These are phyloP conservation scores for Schoenoplectus triqueter DNA, from an alignment of 202 grass and related monocot genomes.

Conservation along the genomic window DNA sequence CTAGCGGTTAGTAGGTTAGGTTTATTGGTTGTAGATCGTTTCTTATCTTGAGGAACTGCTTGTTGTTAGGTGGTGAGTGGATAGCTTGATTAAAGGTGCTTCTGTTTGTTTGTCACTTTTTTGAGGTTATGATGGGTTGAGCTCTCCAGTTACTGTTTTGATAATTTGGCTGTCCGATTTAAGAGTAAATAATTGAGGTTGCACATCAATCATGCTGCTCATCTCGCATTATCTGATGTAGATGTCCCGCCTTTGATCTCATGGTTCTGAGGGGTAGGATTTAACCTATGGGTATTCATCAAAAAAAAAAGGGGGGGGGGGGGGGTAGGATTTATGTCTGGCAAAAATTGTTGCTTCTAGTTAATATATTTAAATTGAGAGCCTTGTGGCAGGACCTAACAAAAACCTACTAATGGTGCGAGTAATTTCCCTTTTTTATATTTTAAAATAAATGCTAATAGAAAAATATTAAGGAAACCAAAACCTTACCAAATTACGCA, in stretches of 20 bases:
- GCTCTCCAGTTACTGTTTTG: neutral
- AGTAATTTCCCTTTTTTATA: too few relatives aligned
- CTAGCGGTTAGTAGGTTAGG: too few relatives aligned
- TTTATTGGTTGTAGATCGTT: slow-evolving; percentile 13
- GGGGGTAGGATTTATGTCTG: neutral
- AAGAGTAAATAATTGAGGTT: neutral
- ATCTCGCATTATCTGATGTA: slow-evolving; percentile 6
- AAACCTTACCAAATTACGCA: neutral
- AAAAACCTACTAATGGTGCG: too few relatives aligned
- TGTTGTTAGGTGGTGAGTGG: slow-evolving; percentile 14
- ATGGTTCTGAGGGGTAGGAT: neutral
- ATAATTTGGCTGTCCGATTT: neutral
- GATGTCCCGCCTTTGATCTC: neutral
- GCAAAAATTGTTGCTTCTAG: neutral
- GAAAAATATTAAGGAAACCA: too few relatives aligned
- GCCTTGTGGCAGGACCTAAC: neutral
- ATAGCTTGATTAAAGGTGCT: neutral
- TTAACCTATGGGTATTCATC: too few relatives aligned
- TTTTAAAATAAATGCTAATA: neutral
- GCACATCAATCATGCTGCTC: slow-evolving; percentile 21
- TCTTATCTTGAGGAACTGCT: neutral
- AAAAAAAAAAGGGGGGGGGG: too few relatives aligned
- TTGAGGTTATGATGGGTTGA: neutral
- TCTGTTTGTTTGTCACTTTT: neutral
- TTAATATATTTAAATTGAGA: neutral